These are phyloP conservation scores for Lagenidium giganteum DNA, from an alignment of 352 stramenopile species.

Conservation along the genomic window DNA sequence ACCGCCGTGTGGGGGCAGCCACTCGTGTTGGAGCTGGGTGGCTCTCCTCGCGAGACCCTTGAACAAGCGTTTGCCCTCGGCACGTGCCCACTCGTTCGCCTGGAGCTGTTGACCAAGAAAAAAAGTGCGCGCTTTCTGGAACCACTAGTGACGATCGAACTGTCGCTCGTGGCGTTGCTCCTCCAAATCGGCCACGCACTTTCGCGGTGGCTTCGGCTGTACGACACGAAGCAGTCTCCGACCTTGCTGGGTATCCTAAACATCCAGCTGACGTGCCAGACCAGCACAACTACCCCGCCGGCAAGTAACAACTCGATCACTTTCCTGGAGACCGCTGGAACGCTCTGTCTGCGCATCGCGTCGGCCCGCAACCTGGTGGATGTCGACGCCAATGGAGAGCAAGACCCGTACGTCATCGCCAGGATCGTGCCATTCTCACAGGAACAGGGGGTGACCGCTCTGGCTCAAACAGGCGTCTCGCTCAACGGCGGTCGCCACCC, in stretches of 20 bases:
- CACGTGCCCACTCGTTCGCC: slow-evolving; percentile 26
- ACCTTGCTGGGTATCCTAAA: no score
- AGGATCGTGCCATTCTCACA: slow-evolving; percentile 17
- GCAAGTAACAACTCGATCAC: neutral
- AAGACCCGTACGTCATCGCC: slow-evolving; percentile 40
- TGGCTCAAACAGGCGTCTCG: slow-evolving; percentile 37
- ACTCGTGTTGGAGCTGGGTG: slow-evolving; percentile 15
- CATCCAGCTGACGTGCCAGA: no score
- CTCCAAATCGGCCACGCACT: slow-evolving; percentile 1
- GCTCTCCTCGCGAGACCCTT: slow-evolving; percentile 5
- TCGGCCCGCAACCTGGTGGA: slow-evolving; percentile 35
- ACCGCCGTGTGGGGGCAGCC: no score
- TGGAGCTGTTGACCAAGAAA: slow-evolving; percentile 25
- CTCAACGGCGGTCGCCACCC: slow-evolving; percentile 45
- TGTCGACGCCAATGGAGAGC: slow-evolving; percentile 40
- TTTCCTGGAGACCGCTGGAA: slow-evolving; percentile 25
- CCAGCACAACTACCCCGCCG: no score
- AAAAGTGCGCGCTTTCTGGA: slow-evolving; percentile 23
- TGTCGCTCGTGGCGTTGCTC: slow-evolving; percentile 19
- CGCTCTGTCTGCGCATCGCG: slow-evolving; percentile 38
- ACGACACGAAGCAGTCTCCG: no score
- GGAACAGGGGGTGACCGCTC: no score
- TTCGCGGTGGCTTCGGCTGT: slow-evolving; percentile 16
- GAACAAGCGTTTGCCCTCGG: slow-evolving; percentile 15
- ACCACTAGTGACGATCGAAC: slow-evolving; percentile 10